Evolutionary conservation across 352 stramenopile genomes (phyloP).

Genomic region (Thraustochytrium striatum): DNA sequence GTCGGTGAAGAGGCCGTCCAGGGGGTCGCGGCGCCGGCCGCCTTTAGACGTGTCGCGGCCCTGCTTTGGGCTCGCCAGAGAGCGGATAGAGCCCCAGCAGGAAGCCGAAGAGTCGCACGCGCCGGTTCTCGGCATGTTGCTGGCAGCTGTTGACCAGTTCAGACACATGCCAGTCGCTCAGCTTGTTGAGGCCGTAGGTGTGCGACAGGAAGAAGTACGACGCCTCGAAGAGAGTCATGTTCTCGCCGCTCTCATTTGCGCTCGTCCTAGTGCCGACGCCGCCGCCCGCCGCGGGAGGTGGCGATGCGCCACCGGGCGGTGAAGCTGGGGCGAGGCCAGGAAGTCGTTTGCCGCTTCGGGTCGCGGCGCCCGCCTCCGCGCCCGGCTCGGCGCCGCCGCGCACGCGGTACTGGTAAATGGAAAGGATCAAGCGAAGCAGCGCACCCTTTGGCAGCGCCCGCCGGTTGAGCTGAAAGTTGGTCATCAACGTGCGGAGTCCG

Average conservation of each 20-base stretch:
- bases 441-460: neutral
- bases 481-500: constrained; percentile 2
- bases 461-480: constrained; percentile 31
- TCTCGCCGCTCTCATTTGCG: neutral
- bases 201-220: constrained; percentile 1
- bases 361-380: neutral
- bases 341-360: too few species aligned
- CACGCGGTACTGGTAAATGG: neutral
- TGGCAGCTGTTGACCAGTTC: constrained; percentile 18
- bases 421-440: neutral
- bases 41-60: too few species aligned
- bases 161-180: constrained; percentile 29
- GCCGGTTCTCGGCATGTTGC: neutral
- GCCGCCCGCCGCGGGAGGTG: too few species aligned
- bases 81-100: neutral
- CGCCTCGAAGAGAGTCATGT: neutral
- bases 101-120: constrained; percentile 19
- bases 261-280: neutral
- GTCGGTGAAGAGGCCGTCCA: neutral
- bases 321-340: too few species aligned
- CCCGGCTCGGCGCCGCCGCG: neutral
- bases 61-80: too few species aligned
- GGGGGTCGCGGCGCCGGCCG: too few species aligned
- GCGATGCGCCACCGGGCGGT: too few species aligned
- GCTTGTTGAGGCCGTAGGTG: constrained; percentile 31